A percentile compares a stretch with the other conserved stretches of the same genome.
These are phyloP conservation scores for Gossypium herbaceum DNA, from an alignment of 345 rosid species.

Conservation along the genomic window DNA sequence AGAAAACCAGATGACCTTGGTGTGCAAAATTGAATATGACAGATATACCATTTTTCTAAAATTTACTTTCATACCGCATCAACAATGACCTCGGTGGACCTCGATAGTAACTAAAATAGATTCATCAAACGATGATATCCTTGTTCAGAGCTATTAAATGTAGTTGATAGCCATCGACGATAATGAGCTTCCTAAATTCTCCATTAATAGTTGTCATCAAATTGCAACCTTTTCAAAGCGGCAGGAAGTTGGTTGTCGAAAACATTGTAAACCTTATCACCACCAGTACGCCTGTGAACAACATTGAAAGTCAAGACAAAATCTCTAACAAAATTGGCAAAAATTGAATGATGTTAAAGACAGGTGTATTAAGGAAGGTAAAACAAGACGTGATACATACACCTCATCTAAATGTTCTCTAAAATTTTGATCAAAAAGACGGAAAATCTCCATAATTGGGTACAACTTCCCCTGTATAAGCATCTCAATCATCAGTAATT, in stretches of 20 bases:
- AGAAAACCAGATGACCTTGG: background rate
- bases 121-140: conserved; percentile 97
- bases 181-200: conserved; percentile 89
- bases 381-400: conserved; percentile 38
- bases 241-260: conserved; percentile 99
- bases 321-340: background rate
- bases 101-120: conserved; percentile 77
- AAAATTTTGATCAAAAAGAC: conserved; percentile 89
- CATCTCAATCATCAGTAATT: conserved; percentile 21
- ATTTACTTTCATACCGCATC: conserved; percentile 66
- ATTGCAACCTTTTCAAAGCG: conserved; percentile 96
- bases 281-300: conserved; percentile 82
- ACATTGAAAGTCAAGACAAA: conserved; percentile 9
- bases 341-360: background rate
- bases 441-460: conserved; percentile 95
- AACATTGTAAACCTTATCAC: conserved; percentile 87
- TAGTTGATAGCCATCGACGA: conserved; percentile 99
- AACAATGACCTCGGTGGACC: conserved; percentile 99
- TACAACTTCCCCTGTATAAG: conserved; percentile 81
- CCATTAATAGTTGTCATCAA: conserved; percentile 98
- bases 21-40: conserved; percentile 3
- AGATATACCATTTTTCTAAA: background rate
- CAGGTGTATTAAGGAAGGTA: background rate
- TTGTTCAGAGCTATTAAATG: conserved; percentile 98
- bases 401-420: conserved; percentile 98